Evolutionary conservation across 257 asterid genomes (phyloP).

Genomic region (Solanum piurae): DNA sequence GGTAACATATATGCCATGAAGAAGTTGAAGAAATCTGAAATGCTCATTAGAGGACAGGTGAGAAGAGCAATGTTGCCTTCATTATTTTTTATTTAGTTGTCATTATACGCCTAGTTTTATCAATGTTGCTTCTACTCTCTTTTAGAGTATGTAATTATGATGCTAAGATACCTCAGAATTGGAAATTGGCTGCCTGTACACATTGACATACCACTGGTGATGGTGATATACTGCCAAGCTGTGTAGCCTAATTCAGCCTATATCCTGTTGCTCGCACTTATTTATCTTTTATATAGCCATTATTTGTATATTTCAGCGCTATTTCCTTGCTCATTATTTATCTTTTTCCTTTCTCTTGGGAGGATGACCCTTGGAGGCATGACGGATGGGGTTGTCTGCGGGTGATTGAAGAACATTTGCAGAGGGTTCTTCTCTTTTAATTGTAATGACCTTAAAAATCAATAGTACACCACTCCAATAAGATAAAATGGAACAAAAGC

Average conservation of each 20-base stretch:
- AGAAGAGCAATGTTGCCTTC: background rate
- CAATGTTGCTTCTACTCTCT: background rate
- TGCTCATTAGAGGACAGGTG: constrained; percentile 98
- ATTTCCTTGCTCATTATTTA: background rate
- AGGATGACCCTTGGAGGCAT: background rate
- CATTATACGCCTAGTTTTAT: background rate
- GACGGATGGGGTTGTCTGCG: background rate
- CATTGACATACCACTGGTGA: background rate
- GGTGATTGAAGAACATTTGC: background rate
- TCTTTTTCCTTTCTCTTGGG: background rate
- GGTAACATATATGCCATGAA: constrained; percentile 98
- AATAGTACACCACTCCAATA: background rate
- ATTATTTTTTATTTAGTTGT: background rate
- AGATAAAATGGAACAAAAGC: background rate
- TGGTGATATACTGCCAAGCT: background rate
- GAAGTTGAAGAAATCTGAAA: constrained; percentile 95
- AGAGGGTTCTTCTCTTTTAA: background rate
- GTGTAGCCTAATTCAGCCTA: background rate
- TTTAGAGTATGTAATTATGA: background rate
- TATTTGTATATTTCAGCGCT: background rate
- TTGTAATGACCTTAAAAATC: background rate
- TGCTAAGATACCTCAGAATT: background rate
- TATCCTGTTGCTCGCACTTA: background rate
- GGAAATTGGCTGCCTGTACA: background rate
- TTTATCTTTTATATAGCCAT: background rate